Evolutionary conservation across 1,284 basidiomycete genomes (phyloP), one percentile per base, ranked within the genome.

Genomic region (Ceratobasidium papillatum): DNA sequence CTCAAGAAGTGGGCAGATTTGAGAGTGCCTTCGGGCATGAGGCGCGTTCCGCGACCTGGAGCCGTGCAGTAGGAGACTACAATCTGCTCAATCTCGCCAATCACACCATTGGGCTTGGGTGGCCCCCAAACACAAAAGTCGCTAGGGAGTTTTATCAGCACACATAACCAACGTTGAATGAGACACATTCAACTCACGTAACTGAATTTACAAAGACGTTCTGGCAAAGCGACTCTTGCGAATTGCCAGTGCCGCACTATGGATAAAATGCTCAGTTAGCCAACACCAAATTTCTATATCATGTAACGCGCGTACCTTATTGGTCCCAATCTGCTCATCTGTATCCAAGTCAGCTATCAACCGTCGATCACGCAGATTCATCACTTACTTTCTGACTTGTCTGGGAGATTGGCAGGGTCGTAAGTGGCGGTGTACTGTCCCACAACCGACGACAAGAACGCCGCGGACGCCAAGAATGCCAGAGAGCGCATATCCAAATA

Each of bases 11-110:
- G 84, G 1, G 84, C 85, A n/a, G 81, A 80, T 49, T 78, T 79
- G 78, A 86, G 80, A n/a, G 85, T 82, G 2, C 84, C 84, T 19
- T 80, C 78, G 56, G 85, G 84, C 65, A 86, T 85, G 38, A 85
- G 77, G 27, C 85, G 80, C 0, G 85, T 85, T 9, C 83, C 82
- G 56, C 81, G 82, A 14, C 82, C 81, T 22, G 79, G 78, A 45
- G 81, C 80, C 51, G 81, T 78, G 76, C 82, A 83, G 61, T 72
- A 75, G 2, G 80, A 76, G 8, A 82, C 79, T 32, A 79, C 79
- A 17, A 78, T 74, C 56, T 79, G 77, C 74, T 83, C 81, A 19
- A 77, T 77, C 34, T 78, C 77, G 7, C 81, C 81, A 65, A 82
- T 78, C 54, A 75, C 41, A 12, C 68, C 34, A 58, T 74, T n/a